These are phyloP conservation scores for Suillus clintonianus DNA, from an alignment of 768 basidiomycete genomes.

Conservation along the genomic window DNA sequence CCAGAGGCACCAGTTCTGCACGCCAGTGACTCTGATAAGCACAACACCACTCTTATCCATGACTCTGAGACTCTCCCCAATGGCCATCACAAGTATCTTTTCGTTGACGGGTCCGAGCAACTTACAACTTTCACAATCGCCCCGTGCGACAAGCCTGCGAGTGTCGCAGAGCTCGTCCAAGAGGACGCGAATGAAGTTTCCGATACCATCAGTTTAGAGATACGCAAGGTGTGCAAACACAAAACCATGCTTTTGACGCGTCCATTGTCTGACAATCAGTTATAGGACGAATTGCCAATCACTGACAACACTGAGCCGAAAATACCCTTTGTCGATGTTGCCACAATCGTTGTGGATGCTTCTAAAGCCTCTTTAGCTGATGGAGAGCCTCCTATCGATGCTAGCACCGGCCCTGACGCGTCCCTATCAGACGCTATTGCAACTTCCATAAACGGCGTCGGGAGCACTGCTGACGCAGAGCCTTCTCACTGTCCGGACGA, in stretches of 20 bases:
- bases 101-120: neutral
- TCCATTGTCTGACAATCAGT: constrained; percentile 1
- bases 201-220: neutral
- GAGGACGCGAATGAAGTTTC: constrained; percentile 3
- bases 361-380: constrained; percentile 1
- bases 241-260: constrained; percentile 3
- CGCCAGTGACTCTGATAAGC: neutral
- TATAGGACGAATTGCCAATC: neutral
- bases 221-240: neutral
- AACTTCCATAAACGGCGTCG: constrained; percentile 7
- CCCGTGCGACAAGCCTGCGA: neutral
- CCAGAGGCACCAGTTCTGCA: neutral
- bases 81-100: neutral
- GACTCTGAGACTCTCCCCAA: neutral
- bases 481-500: neutral
- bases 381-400: neutral
- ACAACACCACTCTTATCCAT: neutral
- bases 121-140: neutral
- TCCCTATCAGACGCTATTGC: neutral
- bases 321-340: neutral
- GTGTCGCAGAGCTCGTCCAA: neutral
- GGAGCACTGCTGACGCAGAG: constrained; percentile 4
- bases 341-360: neutral
- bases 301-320: neutral
- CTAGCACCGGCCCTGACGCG: neutral